Evolutionary conservation across 192 early-diverging fungal genomes (phyloP).

Genomic region (Coemansia sp.): DNA sequence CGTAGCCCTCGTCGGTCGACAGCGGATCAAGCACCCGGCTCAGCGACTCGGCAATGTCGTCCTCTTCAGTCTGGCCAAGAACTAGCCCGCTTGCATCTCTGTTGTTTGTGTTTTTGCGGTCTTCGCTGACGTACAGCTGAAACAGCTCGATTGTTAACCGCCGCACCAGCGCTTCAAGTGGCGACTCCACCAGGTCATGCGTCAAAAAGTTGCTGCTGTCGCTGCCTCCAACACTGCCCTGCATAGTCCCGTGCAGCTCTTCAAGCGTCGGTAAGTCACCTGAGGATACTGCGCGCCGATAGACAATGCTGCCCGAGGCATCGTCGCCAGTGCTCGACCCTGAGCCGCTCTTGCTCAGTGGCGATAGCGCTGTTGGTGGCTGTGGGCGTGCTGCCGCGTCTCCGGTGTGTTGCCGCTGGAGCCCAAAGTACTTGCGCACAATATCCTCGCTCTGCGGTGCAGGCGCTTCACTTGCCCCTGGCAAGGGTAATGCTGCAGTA

Average conservation of each 20-base stretch:
- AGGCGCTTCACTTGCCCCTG: slow-evolving; percentile 5
- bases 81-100: neutral
- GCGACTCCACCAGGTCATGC: slow-evolving; percentile 52
- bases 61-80: slow-evolving; percentile 8
- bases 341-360: slow-evolving; percentile 5
- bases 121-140: slow-evolving; percentile 54
- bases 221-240: neutral
- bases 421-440: slow-evolving; percentile 52
- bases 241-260: slow-evolving; percentile 5
- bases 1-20: slow-evolving; percentile 24
- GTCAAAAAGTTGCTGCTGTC: slow-evolving; percentile 33
- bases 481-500: slow-evolving; percentile 7
- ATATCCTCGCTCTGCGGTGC: slow-evolving; percentile 43
- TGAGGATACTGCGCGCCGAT: slow-evolving; percentile 51
- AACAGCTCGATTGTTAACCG: slow-evolving; percentile 54
- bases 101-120: slow-evolving; percentile 28
- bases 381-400: neutral
- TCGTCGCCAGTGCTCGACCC: slow-evolving; percentile 7
- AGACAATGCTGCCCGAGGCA: slow-evolving; percentile 29
- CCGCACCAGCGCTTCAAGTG: slow-evolving; percentile 52
- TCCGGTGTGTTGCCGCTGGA: slow-evolving; percentile 21
- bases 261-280: slow-evolving; percentile 53
- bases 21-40: slow-evolving; percentile 22
- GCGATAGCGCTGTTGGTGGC: neutral
- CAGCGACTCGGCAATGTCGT: slow-evolving; percentile 23